Evolutionary conservation across 345 rosid species (phyloP).

Genomic region (Cardamine occulta): DNA sequence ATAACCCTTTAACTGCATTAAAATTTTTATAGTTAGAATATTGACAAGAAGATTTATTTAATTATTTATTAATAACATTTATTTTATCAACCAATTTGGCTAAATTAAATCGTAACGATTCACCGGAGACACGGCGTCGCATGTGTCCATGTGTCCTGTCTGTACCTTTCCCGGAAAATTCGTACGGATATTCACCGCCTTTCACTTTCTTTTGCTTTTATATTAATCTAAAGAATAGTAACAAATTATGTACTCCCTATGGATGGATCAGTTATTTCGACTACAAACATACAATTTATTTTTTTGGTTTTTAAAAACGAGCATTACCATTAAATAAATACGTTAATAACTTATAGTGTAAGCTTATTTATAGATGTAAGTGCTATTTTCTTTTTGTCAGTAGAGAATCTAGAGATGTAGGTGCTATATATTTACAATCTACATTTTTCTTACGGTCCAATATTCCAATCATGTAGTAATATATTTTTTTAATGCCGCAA

Average conservation of each 20-base stretch:
- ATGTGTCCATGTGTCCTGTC: constrained; percentile 14
- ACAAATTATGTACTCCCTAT: neutral
- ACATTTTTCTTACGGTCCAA: no score
- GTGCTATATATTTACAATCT: no score
- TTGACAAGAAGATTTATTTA: neutral
- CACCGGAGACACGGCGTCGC: constrained; percentile 19
- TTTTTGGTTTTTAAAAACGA: neutral
- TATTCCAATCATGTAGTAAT: neutral
- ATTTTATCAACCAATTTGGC: neutral
- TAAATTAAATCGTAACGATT: neutral
- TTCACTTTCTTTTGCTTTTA: neutral
- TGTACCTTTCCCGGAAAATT: constrained; percentile 19
- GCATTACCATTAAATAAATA: neutral
- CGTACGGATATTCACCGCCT: constrained; percentile 22
- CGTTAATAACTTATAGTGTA: neutral
- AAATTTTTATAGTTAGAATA: neutral
- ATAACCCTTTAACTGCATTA: no score
- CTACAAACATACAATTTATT: no score
- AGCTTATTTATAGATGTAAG: neutral
- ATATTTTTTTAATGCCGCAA: neutral
- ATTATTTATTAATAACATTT: neutral
- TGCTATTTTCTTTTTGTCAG: no score
- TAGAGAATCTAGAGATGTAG: no score
- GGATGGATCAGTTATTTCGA: neutral
- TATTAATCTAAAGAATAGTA: neutral